A percentile compares a stretch with the other conserved stretches of the same genome.
phyloP scores from a whole-genome alignment of 495 filamentous ascomycete genomes.

The Aspergillus homomorphus region DNA sequence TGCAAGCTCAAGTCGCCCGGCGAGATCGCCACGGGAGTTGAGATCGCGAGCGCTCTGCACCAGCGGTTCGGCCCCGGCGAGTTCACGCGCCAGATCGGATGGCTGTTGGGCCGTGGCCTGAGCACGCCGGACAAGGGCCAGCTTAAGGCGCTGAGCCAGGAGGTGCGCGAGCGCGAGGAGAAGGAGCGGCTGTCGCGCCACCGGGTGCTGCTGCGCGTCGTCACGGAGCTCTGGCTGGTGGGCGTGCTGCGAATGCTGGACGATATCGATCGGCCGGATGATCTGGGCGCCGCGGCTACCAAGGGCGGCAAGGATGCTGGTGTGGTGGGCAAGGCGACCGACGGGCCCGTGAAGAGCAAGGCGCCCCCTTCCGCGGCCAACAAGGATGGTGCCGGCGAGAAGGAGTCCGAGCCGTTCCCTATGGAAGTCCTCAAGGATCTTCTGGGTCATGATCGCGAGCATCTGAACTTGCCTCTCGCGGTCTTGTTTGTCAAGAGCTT shows the following conservation, averaged over 20 bases:
- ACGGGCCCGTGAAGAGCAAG: constrained; percentile 49
- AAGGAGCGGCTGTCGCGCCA: constrained; percentile 88
- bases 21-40: constrained; percentile 87
- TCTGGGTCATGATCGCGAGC: constrained; percentile 87
- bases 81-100: constrained; percentile 88
- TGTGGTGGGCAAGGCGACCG: constrained; percentile 51
- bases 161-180: constrained; percentile 90
- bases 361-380: constrained; percentile 18
- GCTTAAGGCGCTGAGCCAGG: constrained; percentile 72
- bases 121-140: constrained; percentile 86
- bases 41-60: constrained; percentile 90
- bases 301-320: constrained; percentile 61
- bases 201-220: constrained; percentile 78
- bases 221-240: constrained; percentile 95
- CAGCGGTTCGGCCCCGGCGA: constrained; percentile 90
- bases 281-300: constrained; percentile 51
- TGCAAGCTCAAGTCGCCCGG: constrained; percentile 85
- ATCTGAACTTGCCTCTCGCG: constrained; percentile 83
- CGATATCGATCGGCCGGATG: constrained; percentile 83
- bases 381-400: constrained; percentile 35
- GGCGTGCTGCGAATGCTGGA: constrained; percentile 83
- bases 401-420: constrained; percentile 77
- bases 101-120: constrained; percentile 87
- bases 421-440: constrained; percentile 96
- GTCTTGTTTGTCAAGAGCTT: constrained; percentile 96